Percentiles rank a stretch among this genome's conserved stretches.
Evolutionary conservation across 371 early-diverging fungal species (phyloP).

Genomic region (Apophysomyces elegans): DNA sequence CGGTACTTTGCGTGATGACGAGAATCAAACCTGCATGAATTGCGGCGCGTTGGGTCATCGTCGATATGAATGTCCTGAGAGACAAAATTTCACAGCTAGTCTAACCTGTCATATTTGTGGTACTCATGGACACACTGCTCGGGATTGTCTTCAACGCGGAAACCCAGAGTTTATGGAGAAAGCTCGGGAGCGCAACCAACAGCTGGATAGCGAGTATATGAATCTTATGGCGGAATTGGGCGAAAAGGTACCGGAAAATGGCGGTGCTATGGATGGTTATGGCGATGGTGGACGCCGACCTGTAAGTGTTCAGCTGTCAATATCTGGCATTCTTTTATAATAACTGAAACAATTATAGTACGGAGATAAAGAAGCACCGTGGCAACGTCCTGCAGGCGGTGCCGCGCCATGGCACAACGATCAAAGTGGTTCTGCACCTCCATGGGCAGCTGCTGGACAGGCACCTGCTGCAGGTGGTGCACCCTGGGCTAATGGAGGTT

Average conservation of each 20-base stretch:
- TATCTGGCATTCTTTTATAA: not conserved
- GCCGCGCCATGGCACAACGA: conserved; percentile 47
- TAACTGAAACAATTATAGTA: not conserved
- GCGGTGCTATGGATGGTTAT: conserved; percentile 20
- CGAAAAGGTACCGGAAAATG: conserved; percentile 60
- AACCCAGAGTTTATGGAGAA: conserved; percentile 74
- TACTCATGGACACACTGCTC: conserved; percentile 91
- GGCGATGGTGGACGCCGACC: conserved; percentile 24
- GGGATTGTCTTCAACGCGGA: conserved; percentile 82
- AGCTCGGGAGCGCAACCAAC: conserved; percentile 77
- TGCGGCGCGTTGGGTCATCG: conserved; percentile 94
- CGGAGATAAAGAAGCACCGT: conserved; percentile 45
- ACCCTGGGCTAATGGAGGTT: conserved; percentile 37
- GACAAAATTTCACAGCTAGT: conserved; percentile 83
- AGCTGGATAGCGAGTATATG: conserved; percentile 87
- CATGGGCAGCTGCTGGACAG: conserved; percentile 20
- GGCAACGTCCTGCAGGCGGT: conserved; percentile 53
- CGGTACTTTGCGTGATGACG: conserved; percentile 95
- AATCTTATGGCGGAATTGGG: conserved; percentile 91
- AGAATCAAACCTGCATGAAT: conserved; percentile 91
- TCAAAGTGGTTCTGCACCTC: conserved; percentile 24
- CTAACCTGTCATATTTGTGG: conserved; percentile 91
- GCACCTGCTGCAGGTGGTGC: conserved; percentile 27
- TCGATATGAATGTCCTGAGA: conserved; percentile 91
- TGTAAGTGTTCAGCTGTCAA: conserved; percentile 25